phyloP scores from a whole-genome alignment of 306 rosid genomes.

The Oxytropis ochrocephala region DNA sequence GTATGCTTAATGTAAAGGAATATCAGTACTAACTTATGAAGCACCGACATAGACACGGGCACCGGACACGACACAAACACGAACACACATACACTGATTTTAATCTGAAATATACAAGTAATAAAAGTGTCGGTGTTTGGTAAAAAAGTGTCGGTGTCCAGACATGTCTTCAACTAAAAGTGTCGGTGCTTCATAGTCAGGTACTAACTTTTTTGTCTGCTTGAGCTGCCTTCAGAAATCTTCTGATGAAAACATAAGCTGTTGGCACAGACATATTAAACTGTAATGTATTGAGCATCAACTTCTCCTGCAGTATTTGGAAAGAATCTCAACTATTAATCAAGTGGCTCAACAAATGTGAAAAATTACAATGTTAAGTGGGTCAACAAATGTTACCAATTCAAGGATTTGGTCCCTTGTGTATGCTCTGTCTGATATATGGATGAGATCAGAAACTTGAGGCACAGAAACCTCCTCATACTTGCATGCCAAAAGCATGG shows the following conservation, averaged over 20 bases:
- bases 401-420: slow-evolving; percentile 69
- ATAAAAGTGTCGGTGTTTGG: no score
- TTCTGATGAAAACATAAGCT: slow-evolving; percentile 63
- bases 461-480: slow-evolving; percentile 93
- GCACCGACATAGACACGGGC: no score
- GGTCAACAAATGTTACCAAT: slow-evolving; percentile 50
- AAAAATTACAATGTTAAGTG: not conserved
- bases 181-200: no score
- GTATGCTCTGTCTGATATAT: slow-evolving; percentile 86
- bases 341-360: not conserved
- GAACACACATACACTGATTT: no score
- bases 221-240: slow-evolving; percentile 96
- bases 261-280: slow-evolving; percentile 93
- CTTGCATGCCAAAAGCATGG: slow-evolving; percentile 96
- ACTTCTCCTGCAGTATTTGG: slow-evolving; percentile 54
- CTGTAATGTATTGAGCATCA: slow-evolving; percentile 71
- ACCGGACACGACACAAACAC: no score
- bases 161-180: no score
- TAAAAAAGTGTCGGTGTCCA: no score
- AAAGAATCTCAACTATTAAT: not conserved
- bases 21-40: not conserved
- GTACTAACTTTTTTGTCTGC: slow-evolving; percentile 53
- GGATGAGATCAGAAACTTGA: slow-evolving; percentile 72
- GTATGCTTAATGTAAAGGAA: not conserved
- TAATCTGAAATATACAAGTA: no score